Base-by-base conservation (phyloP, 2,329 filamentous ascomycete genomes). In the Aspergillus sp. region DNA sequence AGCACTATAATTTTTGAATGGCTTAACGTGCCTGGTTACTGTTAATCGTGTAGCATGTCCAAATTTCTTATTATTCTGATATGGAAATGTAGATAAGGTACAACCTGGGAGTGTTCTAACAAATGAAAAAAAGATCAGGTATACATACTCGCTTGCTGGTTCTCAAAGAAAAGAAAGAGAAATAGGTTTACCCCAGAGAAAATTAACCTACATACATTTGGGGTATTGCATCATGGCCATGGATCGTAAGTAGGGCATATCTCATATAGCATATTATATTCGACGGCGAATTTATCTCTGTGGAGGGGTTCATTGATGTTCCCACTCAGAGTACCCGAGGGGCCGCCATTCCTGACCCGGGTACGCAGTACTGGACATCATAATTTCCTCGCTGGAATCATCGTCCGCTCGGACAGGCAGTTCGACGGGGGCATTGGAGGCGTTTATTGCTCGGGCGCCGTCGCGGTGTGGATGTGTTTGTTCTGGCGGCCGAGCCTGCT, bases 291-390 rank as follows among this genome's bases (percentile, higher is more conserved):
- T 12, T n/a, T 31, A 31, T 31, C 27, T 31, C 14, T 8, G 12
- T 7, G 6, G 11, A 33, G 33, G 9, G 21, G 25, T 25, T 52
- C 25, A 54, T 37, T 46, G 51, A 40, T 58, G 51, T n/a, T 64
- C 61, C 61, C 59, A 64, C 47, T 57, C 60, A 3, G 56, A 57
- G 17, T 62, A 61, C n/a, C 63, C 64, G 23, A 64, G 57, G 14
- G 77, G 77, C 56, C 66, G 70, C 77, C 77, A 80, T 64, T 79
- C 76, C 68, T 79, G 77, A 9, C 78, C 79, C 1, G 79, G 79
- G 64, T 80, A 81, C 17, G 77, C 70, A 1, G 79, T 80, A n/a
- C 76, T 75, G 6, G 76, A 77, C 78, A 81, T 81, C 23, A 76
- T 59, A 33, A 79, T 74, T 55, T 80, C 76, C 48, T 81, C 79